Evolutionary conservation across 805 yeast species (phyloP), one percentile per base, ranked within the genome.

Genomic region (Kodamaea restingae): DNA sequence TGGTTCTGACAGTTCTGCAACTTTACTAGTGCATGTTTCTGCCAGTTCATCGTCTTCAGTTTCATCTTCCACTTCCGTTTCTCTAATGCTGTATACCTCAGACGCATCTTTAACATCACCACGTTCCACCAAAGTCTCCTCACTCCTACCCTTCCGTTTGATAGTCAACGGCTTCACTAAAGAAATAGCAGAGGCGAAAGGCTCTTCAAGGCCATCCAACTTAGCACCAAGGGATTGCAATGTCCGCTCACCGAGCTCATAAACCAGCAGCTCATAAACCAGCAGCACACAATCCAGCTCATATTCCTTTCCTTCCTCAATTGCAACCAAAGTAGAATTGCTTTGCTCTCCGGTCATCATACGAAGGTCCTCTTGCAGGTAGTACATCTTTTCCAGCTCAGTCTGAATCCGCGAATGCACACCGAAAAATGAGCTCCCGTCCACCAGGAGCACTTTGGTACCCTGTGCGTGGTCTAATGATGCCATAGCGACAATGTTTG

Each of bases 351-450:
- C 18, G 32, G 46, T 38, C 36, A 61, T 42, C 41, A 60, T 41
- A 14, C 54, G 44, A 4, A 63, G 33, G 34, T 61, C 66, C 14
- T 60, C 60, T 14, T 55, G 52, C 5, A 55, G 52, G 38, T 66
- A 63, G 52, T 56, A 65, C 32, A 43, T 42, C 40, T 57, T 57
- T 8, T 46, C 49, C 28, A 50, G 40, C 12, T 50, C 63, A 35
- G 59, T 65, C 41, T 60, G 58, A 12, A 66, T 58, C 49, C 59
- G 58, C 24, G 65, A 56, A 48, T 80, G 86, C n/a, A 78, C 57
- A 2, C 84, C 84, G 37, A 80, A 60, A 56, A 68, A 78, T 4
- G 78, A 66, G 3, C 72, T 61, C 0, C 73, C 71, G 52, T 80
- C 85, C 33, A 80, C 65, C 39, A 80, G 74, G 15, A 79, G 45